Conservation (phyloP, 1,284 basidiomycete genomes). For the Fomitopsis palustris region DNA sequence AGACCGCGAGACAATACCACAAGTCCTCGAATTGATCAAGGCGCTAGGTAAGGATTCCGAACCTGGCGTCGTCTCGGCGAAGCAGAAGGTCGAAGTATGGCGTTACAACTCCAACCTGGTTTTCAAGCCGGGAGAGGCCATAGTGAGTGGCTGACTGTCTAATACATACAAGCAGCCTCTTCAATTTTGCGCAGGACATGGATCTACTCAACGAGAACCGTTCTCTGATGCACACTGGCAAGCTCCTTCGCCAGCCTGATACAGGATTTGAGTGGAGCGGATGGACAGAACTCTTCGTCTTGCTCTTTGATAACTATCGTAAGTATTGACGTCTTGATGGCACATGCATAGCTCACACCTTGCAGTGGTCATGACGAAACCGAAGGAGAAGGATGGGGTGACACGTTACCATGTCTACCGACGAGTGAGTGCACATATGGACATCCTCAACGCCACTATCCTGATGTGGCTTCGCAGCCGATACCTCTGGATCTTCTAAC, state of each 20-base stretch:
- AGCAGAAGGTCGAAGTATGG: slow-evolving; percentile 87
- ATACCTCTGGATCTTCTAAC: slow-evolving; percentile 87
- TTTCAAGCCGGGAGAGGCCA: slow-evolving; percentile 75
- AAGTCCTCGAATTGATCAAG: slow-evolving; percentile 84
- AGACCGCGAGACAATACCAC: slow-evolving; percentile 75
- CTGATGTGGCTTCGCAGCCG: slow-evolving; percentile 46
- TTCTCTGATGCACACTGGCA: slow-evolving; percentile 80
- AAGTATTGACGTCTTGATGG: slow-evolving; percentile 24
- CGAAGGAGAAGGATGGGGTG: slow-evolving; percentile 68
- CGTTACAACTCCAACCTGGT: slow-evolving; percentile 75
- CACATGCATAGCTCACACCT: slow-evolving; percentile 3
- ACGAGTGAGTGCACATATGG: slow-evolving; percentile 42
- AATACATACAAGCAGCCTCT: neutral
- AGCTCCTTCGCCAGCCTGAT: slow-evolving; percentile 81
- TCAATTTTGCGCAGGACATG: slow-evolving; percentile 64
- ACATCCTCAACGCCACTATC: neutral
- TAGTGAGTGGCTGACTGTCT: slow-evolving; percentile 47
- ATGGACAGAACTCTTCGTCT: slow-evolving; percentile 83
- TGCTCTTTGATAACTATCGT: slow-evolving; percentile 94
- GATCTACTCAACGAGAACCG: slow-evolving; percentile 82
- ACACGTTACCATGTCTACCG: slow-evolving; percentile 79
- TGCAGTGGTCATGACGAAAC: slow-evolving; percentile 85
- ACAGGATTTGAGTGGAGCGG: slow-evolving; percentile 77
- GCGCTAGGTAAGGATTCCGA: slow-evolving; percentile 81
- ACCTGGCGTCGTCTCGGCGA: slow-evolving; percentile 78